Conservation (phyloP, 73 alveolate species). For the Symbiodinium natans region DNA sequence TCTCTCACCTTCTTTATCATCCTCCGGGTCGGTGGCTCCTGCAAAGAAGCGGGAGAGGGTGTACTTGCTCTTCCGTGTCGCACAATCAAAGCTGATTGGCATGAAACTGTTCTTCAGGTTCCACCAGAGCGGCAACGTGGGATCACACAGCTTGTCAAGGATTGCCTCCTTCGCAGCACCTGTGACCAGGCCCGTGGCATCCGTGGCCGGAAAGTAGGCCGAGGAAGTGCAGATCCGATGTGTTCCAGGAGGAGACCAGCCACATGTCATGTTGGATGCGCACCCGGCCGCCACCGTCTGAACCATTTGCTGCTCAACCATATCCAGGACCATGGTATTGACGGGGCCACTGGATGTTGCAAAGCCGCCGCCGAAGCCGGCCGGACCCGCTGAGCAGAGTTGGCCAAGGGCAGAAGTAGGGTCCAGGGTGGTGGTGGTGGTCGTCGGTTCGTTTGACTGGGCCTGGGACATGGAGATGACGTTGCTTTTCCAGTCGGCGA, state of each 20-base stretch:
- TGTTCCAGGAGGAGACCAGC: slow-evolving; percentile 87
- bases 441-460: neutral
- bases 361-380: too few relatives aligned
- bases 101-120: slow-evolving; percentile 39
- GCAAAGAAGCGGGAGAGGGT: slow-evolving; percentile 80
- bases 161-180: slow-evolving; percentile 45
- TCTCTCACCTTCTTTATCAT: slow-evolving; percentile 23
- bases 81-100: slow-evolving; percentile 67
- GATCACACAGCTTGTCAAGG: slow-evolving; percentile 29
- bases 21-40: slow-evolving; percentile 7
- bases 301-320: neutral
- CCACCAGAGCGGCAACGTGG: slow-evolving; percentile 40
- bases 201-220: slow-evolving; percentile 84
- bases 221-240: slow-evolving; percentile 10
- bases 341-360: neutral
- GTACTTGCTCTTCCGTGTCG: slow-evolving; percentile 34
- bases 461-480: neutral
- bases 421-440: neutral
- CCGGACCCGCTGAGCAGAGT: neutral
- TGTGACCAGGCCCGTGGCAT: slow-evolving; percentile 41
- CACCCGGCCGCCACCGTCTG: neutral
- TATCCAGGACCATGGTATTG: neutral
- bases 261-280: neutral
- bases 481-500: neutral
- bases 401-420: slow-evolving; percentile 13